These are phyloP conservation scores for Fraxinus sp. DNA, from an alignment of 305 asterid genomes.

Conservation along the genomic window DNA sequence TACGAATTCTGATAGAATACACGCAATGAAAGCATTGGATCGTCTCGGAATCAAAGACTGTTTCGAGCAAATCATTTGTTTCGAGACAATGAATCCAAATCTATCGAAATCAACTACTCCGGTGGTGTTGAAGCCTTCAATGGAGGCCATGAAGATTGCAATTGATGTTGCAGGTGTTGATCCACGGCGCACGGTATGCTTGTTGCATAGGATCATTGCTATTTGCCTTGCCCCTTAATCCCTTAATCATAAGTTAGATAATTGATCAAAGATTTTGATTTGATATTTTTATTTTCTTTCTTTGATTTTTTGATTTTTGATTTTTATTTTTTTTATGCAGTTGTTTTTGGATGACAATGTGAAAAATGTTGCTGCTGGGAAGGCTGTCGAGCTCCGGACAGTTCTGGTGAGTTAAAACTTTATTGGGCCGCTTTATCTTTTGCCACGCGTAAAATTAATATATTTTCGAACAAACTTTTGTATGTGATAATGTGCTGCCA, in stretches of 20 bases:
- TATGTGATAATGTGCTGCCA: neutral
- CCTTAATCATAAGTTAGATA: neutral
- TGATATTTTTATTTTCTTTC: neutral
- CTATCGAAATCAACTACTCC: slow-evolving; percentile 47
- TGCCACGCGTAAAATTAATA: neutral
- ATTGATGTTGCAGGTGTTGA: slow-evolving; percentile 59
- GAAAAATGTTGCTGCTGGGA: slow-evolving; percentile 74
- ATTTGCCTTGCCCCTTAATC: neutral
- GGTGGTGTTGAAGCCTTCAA: slow-evolving; percentile 71
- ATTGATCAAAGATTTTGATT: neutral
- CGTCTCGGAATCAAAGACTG: slow-evolving; percentile 71
- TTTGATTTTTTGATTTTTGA: neutral
- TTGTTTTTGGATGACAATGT: slow-evolving; percentile 75
- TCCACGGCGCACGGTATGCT: slow-evolving; percentile 77
- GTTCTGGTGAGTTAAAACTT: slow-evolving; percentile 54
- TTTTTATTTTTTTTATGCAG: slow-evolving; percentile 31
- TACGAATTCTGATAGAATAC: slow-evolving; percentile 74
- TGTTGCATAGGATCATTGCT: neutral
- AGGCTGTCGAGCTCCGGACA: slow-evolving; percentile 64
- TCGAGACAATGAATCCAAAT: slow-evolving; percentile 81
- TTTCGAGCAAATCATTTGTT: slow-evolving; percentile 71
- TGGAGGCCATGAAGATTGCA: slow-evolving; percentile 70
- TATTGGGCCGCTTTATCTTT: neutral
- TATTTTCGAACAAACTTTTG: neutral
- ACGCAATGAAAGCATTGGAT: slow-evolving; percentile 65